A percentile compares a stretch with the other conserved stretches of the same genome.
These are phyloP conservation scores for Hymenoscyphus fraxineus DNA, from an alignment of 2,329 filamentous ascomycete species.

Conservation along the genomic window DNA sequence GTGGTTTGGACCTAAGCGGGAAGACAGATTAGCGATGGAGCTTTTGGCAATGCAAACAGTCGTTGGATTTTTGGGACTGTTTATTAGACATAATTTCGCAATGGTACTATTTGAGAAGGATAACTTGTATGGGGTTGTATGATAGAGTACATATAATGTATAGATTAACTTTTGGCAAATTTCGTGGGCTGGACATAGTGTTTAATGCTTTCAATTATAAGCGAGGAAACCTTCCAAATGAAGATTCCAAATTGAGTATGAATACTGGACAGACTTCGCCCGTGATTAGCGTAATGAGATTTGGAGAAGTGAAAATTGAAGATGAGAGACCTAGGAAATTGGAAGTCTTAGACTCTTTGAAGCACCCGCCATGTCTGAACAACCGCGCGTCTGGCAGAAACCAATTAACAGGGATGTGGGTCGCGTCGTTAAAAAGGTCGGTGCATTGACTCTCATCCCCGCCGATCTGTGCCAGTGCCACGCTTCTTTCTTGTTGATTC, in stretches of 20 bases:
- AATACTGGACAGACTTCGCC: background rate
- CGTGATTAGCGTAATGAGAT: background rate
- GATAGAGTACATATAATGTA: background rate
- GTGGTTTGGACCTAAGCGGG: slow-evolving; percentile 86
- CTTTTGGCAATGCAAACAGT: slow-evolving; percentile 73
- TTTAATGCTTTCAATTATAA: no score
- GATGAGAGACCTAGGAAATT: background rate
- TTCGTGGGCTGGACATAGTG: no score
- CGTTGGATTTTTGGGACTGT: slow-evolving; percentile 76
- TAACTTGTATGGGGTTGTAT: slow-evolving; percentile 51
- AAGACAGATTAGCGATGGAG: slow-evolving; percentile 77
- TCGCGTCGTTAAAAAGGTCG: background rate
- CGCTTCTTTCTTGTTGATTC: slow-evolving; percentile 3
- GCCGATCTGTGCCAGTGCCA: background rate
- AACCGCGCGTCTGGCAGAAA: background rate
- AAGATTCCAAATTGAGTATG: no score
- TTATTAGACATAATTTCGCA: slow-evolving; percentile 81
- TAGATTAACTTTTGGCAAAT: background rate
- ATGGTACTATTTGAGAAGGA: slow-evolving; percentile 86
- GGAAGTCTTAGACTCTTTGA: background rate
- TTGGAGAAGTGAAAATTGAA: background rate
- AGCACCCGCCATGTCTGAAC: background rate
- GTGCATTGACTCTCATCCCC: background rate
- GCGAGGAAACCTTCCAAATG: no score
- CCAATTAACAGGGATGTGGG: background rate